Evolutionary conservation across 1,284 basidiomycete species (phyloP), one percentile per base, ranked within the genome.

Genomic region (Fomitopsis betulina): DNA sequence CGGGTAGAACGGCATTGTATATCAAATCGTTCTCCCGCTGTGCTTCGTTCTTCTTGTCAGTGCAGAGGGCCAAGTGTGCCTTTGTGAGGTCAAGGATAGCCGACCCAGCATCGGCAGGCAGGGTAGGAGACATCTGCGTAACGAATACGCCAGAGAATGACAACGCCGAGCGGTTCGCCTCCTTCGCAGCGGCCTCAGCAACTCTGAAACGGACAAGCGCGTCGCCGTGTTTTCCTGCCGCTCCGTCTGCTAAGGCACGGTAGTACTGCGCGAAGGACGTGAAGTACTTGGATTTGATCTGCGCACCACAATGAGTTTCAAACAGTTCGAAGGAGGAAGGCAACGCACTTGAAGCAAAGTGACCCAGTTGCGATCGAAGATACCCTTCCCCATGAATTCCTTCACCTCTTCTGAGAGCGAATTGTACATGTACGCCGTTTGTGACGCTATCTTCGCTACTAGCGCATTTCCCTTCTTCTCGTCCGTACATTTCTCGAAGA

Each of bases 311-410:
- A 38, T 51, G 56, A 49, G 55, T 10, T 27, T 5, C 47, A 15
- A 19, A 27, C 12, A 47, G 17, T 23, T 70, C 78, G 52, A 65
- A 2, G 8, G 12, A 8, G n/a, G 23, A 9, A 30, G 38, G 21
- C 13, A 45, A 42, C 52, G 5, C 25, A 88, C 93, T 79, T 94
- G 91, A 50, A 96, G 75, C 19, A 96, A 73, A 0, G 86, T 86
- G 8, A 94, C 83, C 96, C 96, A 99, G 66, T 94, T 93, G n/a
- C 94, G 78, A 68, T 98, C 94, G 70, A 98, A 93, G 59, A 98
- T 90, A 4, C 93, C 93, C 71, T 97, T 97, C 12, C 91, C 93
- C 79, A 94, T 90, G 67, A 96, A 96, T 68, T 98, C 96, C 70
- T 96, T 96, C 45, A 93, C 90, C 64, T 98, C 94, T 62, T 98